Evolutionary conservation across 192 early-diverging fungal genomes (phyloP).

Genomic region (Backusella liffmaniae): DNA sequence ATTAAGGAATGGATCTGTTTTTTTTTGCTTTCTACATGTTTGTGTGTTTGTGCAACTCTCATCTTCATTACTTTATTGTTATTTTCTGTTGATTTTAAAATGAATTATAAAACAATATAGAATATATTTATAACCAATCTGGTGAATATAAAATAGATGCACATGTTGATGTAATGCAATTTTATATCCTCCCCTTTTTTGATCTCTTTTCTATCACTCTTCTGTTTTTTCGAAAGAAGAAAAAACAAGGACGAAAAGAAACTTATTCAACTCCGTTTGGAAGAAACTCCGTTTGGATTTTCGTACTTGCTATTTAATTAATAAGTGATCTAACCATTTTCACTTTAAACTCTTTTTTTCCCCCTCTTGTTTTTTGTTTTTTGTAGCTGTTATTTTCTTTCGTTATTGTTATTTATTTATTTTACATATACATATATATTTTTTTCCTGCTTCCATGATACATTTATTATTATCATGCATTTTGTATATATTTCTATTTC

Average conservation of each 20-base stretch:
- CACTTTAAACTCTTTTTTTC: constrained; percentile 8
- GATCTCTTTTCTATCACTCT: neutral
- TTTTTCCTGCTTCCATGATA: neutral
- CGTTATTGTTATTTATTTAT: neutral
- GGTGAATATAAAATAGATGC: neutral
- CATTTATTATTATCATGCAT: neutral
- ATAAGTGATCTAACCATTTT: constrained; percentile 1
- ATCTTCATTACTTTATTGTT: neutral
- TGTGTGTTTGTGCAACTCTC: neutral
- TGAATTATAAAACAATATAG: neutral
- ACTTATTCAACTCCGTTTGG: neutral
- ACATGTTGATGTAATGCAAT: too few species aligned
- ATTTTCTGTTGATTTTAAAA: neutral
- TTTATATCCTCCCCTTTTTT: neutral
- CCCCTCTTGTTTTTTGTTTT: neutral
- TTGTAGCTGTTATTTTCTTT: neutral
- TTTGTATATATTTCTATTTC: constrained; percentile 4
- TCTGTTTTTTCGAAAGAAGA: neutral
- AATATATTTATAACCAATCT: neutral
- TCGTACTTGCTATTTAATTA: neutral
- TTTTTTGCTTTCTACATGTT: neutral
- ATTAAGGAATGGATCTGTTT: neutral
- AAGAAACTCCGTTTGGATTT: constrained; percentile 5
- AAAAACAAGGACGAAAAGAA: neutral
- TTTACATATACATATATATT: neutral